Base-by-base conservation (phyloP, 2,329 filamentous ascomycete species). In the Pezicula carpinea region DNA sequence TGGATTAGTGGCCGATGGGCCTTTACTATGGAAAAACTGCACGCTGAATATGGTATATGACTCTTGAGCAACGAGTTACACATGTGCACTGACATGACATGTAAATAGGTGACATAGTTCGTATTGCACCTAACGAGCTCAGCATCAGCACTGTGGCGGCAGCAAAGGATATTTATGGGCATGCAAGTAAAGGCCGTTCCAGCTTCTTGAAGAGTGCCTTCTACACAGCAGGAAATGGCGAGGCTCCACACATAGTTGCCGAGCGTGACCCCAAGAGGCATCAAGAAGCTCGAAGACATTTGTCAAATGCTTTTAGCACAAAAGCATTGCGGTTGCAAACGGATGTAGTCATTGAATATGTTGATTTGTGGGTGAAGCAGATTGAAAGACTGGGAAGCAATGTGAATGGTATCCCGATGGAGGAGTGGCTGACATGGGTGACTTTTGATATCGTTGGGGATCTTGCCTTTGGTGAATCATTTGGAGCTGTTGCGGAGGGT, bases 401-500 rank as follows among this genome's bases (percentile, higher is more conserved):
- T 5, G 11, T 10, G 10, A 22, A 35, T 2, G 23, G 22, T 14
- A 44, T 48, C 15, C 49, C 51, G 31, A 58, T 66, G 55, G 55
- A 48, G 11, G 52, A 60, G 46, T 66, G 64, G 64, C 63, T 52
- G 48, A 62, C 64, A 36, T 64, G 59, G 53, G 43, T 59, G 3
- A 58, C 65, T 3, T 66, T 68, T 52, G 66, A 66, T 50, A 56
- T 67, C 23, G 59, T 67, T 32, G 67, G 67, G n/a, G 69, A 71
- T 48, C 60, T 73, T 32, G 63, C 69, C 0, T 73, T 71, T 51
- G 69, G 68, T 5, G 63, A 69, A 44, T 62, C 65, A 1, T 69
- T 68, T 51, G 56, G 56, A 10, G 59, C 55, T 46, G 48, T 66
- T 14, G 48, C 59, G 26, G 47, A 51, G 39, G 62, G 61, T 58